Evolutionary conservation across 2,329 filamentous ascomycete species (phyloP), one percentile per base, ranked within the genome.

Genomic region (Geoglossum cookeanum): DNA sequence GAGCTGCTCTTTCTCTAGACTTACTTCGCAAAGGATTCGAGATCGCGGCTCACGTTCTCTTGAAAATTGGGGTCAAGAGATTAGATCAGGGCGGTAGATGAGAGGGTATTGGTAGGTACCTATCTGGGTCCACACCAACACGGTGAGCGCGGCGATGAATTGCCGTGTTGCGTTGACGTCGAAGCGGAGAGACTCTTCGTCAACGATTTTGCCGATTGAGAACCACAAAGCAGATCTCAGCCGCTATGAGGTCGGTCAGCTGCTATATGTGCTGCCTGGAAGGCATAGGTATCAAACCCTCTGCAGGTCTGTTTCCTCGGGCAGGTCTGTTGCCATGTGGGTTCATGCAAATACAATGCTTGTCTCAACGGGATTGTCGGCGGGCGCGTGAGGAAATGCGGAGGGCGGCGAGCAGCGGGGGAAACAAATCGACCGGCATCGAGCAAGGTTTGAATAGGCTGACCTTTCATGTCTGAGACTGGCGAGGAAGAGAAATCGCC

Each of bases 81-180:
- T 35, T 32, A 53, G 49, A n/a, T 32, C 9, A 3, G 33, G 2
- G 9, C 51, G n/a, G n/a, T 9, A 45, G 22, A 22, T 45, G 42
- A 45, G 11, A 32, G n/a, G 30, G 11, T 9, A 52, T 39, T n/a
- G 17, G 17, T 27, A 11, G 49, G 56, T 75, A 91, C 88, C 85
- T 55, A 95, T 85, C 63, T 94, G 89, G 1, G 82, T 78, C 81
- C 87, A 95, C 6, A 91, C 84, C 69, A 94, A 79, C 68, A 95
- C 89, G 0, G 87, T 92, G 65, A 94, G 69, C 0, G 85, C 80
- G 7, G 84, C 88, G 63, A 94, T 94, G 68, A 94, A 95, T 65
- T 94, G 88, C 1, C 87, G 87, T 30, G 91, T 95, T 5, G 90
- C 87, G 69, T 94, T 96, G 61, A 87, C 78, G 66, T 86, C 81